Base-by-base conservation (phyloP, 192 early-diverging fungal genomes). In the Glomus cerebriforme region DNA sequence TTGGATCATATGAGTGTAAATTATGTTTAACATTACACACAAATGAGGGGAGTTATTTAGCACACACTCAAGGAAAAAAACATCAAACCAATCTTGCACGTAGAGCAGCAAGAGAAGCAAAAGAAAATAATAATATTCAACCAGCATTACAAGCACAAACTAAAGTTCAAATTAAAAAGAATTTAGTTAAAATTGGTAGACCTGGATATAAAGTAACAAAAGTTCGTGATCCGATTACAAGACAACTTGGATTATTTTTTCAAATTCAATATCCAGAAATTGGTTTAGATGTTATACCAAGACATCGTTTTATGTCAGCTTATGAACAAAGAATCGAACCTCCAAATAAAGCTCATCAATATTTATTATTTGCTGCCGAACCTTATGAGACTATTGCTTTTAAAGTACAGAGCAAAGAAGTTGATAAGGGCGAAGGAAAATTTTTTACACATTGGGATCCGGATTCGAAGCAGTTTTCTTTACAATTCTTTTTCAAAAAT, bases 61-160 rank as follows among this genome's bases (percentile, higher is more conserved):
- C 96, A 2, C 97, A 99, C 78, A 98, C 97, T 9, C 97, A 98
- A 85, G 97, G 96, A 73, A 99, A 99, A 79, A 99, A 98, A 87
- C 97, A 99, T 88, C 95, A 96, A 77, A 93, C 95, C 19, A 99
- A 99, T 67, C 80, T 99, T 71, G 95, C 93, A 15, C 88, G 96
- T 26, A 86, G 97, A 13, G 95, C 94, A 1, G 95, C 96, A 17
- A 90, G 91, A 59, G 97, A 99, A 58, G 94, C 94, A 15, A 88
- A 85, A 75, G 93, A 94, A 35, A 86, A 81, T 47, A 87, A 87
- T 26, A 81, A 80, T 47, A 82, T 82, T 43, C 86, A 88, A 39
- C 81, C 85, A 6, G 85, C 86, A 10, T 77, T 86, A 54, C 81
- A 83, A 67, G 72, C 83, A 22, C 79, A 85, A 60, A 82, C 87